phyloP scores from a whole-genome alignment of 108 stramenopile genomes.

The Cylindrotheca fusiformis region DNA sequence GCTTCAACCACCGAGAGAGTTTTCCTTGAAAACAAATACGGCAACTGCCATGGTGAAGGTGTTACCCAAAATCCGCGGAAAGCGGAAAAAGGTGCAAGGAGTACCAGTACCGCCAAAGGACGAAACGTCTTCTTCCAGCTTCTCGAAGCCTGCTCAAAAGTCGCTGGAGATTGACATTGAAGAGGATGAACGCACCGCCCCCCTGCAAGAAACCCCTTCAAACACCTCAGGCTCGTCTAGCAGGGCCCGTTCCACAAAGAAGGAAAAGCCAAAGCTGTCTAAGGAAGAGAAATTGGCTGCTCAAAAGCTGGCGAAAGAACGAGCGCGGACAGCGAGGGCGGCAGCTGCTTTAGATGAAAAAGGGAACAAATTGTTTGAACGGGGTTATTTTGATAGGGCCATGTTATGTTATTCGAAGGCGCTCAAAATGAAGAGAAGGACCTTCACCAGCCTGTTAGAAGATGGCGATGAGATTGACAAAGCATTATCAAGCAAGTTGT shows the following conservation, averaged over 20 bases:
- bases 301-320: conserved; percentile 6
- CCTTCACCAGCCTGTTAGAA: conserved; percentile 28
- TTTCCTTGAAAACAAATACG: too few relatives aligned
- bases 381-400: conserved; percentile 49
- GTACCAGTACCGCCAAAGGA: too few relatives aligned
- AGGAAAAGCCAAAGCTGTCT: too few relatives aligned
- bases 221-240: too few relatives aligned
- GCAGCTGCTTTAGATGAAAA: conserved; percentile 46
- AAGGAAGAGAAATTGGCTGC: not conserved
- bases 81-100: too few relatives aligned
- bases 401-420: conserved; percentile 46
- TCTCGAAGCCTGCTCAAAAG: too few relatives aligned
- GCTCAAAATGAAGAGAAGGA: conserved; percentile 45
- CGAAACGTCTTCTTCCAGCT: too few relatives aligned
- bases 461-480: conserved; percentile 13
- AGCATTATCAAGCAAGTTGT: conserved; percentile 4
- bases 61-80: not conserved
- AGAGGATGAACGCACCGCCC: too few relatives aligned
- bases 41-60: not conserved
- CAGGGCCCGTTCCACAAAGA: too few relatives aligned
- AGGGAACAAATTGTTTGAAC: conserved; percentile 51
- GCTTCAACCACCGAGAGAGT: too few relatives aligned
- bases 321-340: conserved; percentile 33
- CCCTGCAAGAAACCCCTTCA: too few relatives aligned
- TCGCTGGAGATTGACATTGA: too few relatives aligned